phyloP scores from a whole-genome alignment of 805 yeast genomes.

The Komagataella populi region DNA sequence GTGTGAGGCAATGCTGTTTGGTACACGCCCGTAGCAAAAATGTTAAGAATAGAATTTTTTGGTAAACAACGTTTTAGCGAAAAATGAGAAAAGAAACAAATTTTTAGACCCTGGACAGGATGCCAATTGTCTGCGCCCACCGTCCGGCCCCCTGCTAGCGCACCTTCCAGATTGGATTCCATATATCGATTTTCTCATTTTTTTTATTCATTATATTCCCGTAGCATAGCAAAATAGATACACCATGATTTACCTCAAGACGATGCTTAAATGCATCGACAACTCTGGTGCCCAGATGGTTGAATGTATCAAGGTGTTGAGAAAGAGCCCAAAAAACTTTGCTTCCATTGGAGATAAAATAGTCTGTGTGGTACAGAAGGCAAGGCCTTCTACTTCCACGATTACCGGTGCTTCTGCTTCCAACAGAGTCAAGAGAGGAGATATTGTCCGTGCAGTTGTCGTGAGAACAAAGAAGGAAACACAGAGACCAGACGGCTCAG shows the following conservation, averaged over 20 bases:
- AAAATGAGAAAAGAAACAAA: background rate
- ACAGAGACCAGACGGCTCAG: constrained; percentile 77
- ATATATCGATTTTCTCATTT: background rate
- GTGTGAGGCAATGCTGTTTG: background rate
- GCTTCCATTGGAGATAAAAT: constrained; percentile 87
- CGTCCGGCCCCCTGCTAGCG: background rate
- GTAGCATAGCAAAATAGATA: background rate
- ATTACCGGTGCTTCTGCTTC: constrained; percentile 62
- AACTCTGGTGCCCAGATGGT: constrained; percentile 89
- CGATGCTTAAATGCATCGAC: constrained; percentile 82
- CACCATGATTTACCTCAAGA: constrained; percentile 76
- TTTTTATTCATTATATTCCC: background rate
- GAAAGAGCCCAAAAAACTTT: constrained; percentile 74
- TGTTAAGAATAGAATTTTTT: background rate
- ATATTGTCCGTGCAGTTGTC: constrained; percentile 88
- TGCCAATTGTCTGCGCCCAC: background rate
- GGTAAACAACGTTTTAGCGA: background rate
- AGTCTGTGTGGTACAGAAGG: constrained; percentile 88
- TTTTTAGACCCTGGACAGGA: background rate
- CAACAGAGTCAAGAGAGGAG: constrained; percentile 86
- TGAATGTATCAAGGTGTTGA: constrained; percentile 89
- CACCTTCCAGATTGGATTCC: background rate
- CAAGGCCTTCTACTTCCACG: constrained; percentile 60
- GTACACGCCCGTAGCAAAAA: background rate
- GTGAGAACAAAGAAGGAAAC: constrained; percentile 73